Evolutionary conservation across 192 early-diverging fungal genomes (phyloP), one percentile per base, ranked within the genome.

Genomic region (Coemansia sp.): DNA sequence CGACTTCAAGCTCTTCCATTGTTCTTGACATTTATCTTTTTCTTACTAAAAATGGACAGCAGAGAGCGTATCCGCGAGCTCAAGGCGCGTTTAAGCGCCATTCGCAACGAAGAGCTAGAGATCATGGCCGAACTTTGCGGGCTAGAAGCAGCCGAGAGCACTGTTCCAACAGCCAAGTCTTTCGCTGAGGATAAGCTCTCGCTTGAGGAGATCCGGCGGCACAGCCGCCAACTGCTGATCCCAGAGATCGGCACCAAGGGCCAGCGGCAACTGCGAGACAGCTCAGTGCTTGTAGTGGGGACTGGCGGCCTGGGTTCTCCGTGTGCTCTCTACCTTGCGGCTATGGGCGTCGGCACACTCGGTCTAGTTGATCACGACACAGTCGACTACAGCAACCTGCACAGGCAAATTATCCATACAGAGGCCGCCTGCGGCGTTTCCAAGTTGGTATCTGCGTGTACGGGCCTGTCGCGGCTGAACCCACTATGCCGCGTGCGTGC

Each of bases 251-350:
- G 78, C 16, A 57, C 49, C 51, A 61, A 76, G 89, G 97, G 90
- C 27, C 96, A 97, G 79, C 72, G 92, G 49, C 87, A 84, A 42
- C 77, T 98, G 47, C 85, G 87, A 15, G 91, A 93, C 65, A 82
- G 90, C 20, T 84, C 89, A 0, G 91, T 96, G 54, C 82, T 98
- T 8, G 85, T 99, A 4, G 94, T 97, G 3, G 96, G 96, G 7
- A 91, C 95, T n/a, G 97, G 97, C 65, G 97, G 97, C 2, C 87
- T 99, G 12, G 97, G 97, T 1, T 88, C 95, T 3, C 93, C 97
- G 6, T 92, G 89, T 38, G 85, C 90, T 3, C 82, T 98, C 33
- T 99, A 99, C 71, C 86, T 99, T 16, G 95, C 94, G 6, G 90
- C 92, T 3, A 91, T 91, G 64, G 97, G 97, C 4, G 86, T 97